Evolutionary conservation across 2,329 filamentous ascomycete genomes (phyloP), one percentile per base, ranked within the genome.

Genomic region (Fusarium tjaetaba): DNA sequence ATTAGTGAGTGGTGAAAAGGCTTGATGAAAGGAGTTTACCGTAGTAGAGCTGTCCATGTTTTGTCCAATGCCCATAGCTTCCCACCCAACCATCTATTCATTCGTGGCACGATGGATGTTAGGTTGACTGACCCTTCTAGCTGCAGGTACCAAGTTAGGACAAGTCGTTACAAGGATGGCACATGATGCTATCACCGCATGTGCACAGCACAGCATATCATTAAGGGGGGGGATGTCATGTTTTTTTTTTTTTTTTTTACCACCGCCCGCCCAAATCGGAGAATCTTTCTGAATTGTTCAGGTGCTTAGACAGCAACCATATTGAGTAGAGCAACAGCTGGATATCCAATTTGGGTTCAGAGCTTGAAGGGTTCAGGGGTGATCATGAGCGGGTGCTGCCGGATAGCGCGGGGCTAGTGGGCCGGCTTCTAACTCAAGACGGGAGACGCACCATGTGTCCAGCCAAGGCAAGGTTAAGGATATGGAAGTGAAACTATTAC

Each of bases 361-460:
- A 56, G 48, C 41, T 67, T 69, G 59, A 55, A 74, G 71, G 68
- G 71, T 74, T 73, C 71, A 72, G 68, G 71, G 71, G 51, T 75
- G 59, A 49, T 62, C 65, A 57, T 70, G 69, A 63, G 65, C 72
- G 72, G 72, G 72, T 75, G 72, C 72, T 74, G 72, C 72, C 72
- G 72, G 72, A 75, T 70, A 63, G 72, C 72, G 72, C 72, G 72
- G 72, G 72, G 69, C 72, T 74, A 74, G 69, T 68, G 68, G 68
- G 41, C 67, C 41, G 24, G 57, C 59, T 46, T 38, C 71, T 61
- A 65, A 74, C 71, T 57, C 58, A 58, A 69, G 49, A 41, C 28
- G 67, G 55, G 59, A 64, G 43, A 34, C 26, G 26, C 26, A 48
- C 55, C 22, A 61, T 55, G 48, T 63, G 55, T 49, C 65, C 48